Evolutionary conservation across 2,329 filamentous ascomycete genomes (phyloP).

Genomic region (Helminthosporium solani): DNA sequence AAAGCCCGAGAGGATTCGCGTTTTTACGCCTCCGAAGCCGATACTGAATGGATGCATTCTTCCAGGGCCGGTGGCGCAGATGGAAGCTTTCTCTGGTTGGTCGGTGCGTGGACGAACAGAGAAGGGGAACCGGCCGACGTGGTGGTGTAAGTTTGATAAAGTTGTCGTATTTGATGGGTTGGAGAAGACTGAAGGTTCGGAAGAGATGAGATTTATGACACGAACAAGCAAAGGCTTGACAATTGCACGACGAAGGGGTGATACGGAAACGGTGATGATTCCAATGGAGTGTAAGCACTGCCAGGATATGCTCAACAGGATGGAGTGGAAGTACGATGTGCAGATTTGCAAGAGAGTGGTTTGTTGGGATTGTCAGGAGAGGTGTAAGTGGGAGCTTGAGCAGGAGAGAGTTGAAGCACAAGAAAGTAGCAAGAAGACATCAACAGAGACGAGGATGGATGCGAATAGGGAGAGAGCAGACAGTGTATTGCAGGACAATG

Average conservation of each 20-base stretch:
- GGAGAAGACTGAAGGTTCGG: constrained; percentile 11
- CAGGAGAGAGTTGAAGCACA: constrained; percentile 10
- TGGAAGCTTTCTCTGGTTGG: constrained; percentile 26
- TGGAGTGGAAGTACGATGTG: constrained; percentile 40
- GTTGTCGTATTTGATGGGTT: constrained; percentile 37
- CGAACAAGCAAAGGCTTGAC: constrained; percentile 34
- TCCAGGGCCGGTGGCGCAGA: constrained; percentile 24
- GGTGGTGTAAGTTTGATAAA: constrained; percentile 41
- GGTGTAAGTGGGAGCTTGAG: constrained; percentile 35
- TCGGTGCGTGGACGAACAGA: constrained; percentile 31
- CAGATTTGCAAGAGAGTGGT: constrained; percentile 34
- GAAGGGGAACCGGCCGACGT: constrained; percentile 22
- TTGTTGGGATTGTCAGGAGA: constrained; percentile 37
- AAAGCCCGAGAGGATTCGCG: constrained; percentile 18
- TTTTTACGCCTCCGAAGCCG: constrained; percentile 29
- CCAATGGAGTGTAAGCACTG: constrained; percentile 36
- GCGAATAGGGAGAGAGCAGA: constrained; percentile 31
- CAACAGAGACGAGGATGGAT: constrained; percentile 12
- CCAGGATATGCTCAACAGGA: constrained; percentile 34
- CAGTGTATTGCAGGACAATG: constrained; percentile 31
- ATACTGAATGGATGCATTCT: constrained; percentile 32
- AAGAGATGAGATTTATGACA: constrained; percentile 18
- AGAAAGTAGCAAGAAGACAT: background rate
- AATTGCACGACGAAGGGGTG: constrained; percentile 30
- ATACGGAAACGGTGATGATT: constrained; percentile 33